These are phyloP conservation scores for Kodamaea alishanica DNA, from an alignment of 1,139 yeast genomes.

Conservation along the genomic window DNA sequence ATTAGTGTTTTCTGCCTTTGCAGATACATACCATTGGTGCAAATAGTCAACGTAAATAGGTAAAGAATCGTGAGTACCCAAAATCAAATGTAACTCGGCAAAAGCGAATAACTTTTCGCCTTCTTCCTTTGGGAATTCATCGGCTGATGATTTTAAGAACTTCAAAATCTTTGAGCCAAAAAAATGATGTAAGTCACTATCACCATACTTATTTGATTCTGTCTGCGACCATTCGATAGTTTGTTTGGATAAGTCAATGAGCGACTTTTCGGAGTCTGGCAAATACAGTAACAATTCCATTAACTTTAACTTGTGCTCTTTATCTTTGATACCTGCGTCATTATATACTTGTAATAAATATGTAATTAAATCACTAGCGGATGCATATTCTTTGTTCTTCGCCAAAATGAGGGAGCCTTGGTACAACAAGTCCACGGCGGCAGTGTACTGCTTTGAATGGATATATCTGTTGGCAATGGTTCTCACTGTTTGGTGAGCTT, in stretches of 20 bases:
- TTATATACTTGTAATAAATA: conserved; percentile 70
- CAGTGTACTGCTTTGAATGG: conserved; percentile 58
- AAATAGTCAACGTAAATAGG: conserved; percentile 51
- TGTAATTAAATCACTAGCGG: conserved; percentile 73
- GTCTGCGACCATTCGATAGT: conserved; percentile 63
- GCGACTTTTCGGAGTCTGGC: conserved; percentile 64
- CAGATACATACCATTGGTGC: conserved; percentile 52
- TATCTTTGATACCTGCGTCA: conserved; percentile 36
- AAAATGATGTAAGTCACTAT: conserved; percentile 67
- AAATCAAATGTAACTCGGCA: conserved; percentile 56
- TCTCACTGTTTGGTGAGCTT: conserved; percentile 90
- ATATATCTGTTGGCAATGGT: conserved; percentile 85
- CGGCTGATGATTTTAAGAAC: conserved; percentile 21
- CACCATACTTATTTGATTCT: conserved; percentile 56
- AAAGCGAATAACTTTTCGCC: conserved; percentile 40
- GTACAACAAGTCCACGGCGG: conserved; percentile 70
- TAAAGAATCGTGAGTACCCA: conserved; percentile 64
- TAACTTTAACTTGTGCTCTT: conserved; percentile 36
- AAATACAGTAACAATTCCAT: conserved; percentile 43
- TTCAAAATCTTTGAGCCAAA: conserved; percentile 63
- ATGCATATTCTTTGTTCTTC: conserved; percentile 68
- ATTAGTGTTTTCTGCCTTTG: conserved; percentile 33
- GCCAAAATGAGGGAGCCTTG: conserved; percentile 68
- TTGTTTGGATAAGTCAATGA: conserved; percentile 63
- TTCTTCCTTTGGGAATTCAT: conserved; percentile 16